phyloP scores from a whole-genome alignment of 2,329 filamentous ascomycete genomes.

The Coniochaeta sp. region DNA sequence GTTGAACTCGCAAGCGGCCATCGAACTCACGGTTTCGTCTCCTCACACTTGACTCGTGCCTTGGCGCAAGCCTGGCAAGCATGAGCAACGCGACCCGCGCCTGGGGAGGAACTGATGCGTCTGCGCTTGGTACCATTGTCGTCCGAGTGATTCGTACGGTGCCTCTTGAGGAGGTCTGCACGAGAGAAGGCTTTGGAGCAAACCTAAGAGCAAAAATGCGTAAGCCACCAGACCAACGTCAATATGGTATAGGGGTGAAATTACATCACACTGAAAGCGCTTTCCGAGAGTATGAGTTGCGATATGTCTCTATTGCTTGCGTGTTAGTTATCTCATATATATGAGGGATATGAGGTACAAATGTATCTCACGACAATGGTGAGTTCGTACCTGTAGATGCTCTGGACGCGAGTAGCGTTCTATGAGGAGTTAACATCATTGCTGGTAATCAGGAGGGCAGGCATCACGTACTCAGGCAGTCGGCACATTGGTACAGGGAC shows the following conservation, averaged over 20 bases:
- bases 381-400: constrained; percentile 35
- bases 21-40: constrained; percentile 34
- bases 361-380: constrained; percentile 5
- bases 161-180: constrained; percentile 46
- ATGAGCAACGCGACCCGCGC: constrained; percentile 42
- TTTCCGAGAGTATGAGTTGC: constrained; percentile 44
- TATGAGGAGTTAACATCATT: not conserved
- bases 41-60: constrained; percentile 48
- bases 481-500: constrained; percentile 38
- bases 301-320: constrained; percentile 29
- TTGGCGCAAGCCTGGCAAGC: constrained; percentile 45
- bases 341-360: not conserved
- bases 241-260: constrained; percentile 1
- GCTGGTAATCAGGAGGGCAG: not conserved
- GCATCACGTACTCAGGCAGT: constrained; percentile 32
- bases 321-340: not conserved
- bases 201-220: constrained; percentile 22
- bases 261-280: constrained; percentile 35
- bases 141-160: constrained; percentile 44
- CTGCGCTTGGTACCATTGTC: constrained; percentile 39
- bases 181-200: constrained; percentile 48
- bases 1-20: not conserved
- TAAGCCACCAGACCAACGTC: not conserved
- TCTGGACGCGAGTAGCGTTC: constrained; percentile 43
- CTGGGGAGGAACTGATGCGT: constrained; percentile 35